Base-by-base conservation (phyloP, 2,329 filamentous ascomycete species). In the Colletotrichum siamense region DNA sequence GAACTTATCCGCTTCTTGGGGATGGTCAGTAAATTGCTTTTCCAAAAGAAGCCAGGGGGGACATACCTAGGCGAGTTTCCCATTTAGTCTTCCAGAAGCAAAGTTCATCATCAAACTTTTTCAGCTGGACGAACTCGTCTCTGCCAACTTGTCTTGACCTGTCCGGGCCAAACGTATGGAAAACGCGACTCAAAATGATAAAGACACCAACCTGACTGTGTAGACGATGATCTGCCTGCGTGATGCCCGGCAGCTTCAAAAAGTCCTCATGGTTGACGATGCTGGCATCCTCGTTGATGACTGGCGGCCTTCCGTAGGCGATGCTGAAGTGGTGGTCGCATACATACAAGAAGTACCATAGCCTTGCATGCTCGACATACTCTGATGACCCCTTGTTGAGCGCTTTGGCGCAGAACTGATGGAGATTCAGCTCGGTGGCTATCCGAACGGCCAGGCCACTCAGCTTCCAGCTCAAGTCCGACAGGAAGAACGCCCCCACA, bases 271-370 rank as follows among this genome's bases (percentile, higher is more conserved):
- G 89, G 26, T 90, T 88, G n/a, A 88, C 87, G 49, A 93, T 91
- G 1, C 89, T 88, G 18, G 86, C 84, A 75, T 91, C 88, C 77
- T 93, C 91, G 66, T 89, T 87, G 24, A 92, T 91, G 12, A 92
- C 89, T 0, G 91, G 90, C 6, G 91, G 91, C 18, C 92, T 85
- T 3, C 82, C 82, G 69, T 93, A 93, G 1, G 92, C 88, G 67
- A 94, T 93, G 69, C 90, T 92, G 32, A 93, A 90, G 81, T 94
- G 92, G 77, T 93, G 92, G 79, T 94, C 92, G 79, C 91, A 93
- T 2, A 93, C 91, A 79, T 93, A 94, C 1, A 92, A 82, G 39
- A 92, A 81, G 81, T 93, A 93, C 91, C 91, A 93, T 8, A 94
- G 83, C 57, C 92, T 86, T 6, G 92, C 88, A 30, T 89, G 87